A percentile compares a stretch with the other conserved stretches of the same genome.
Evolutionary conservation across 345 rosid species (phyloP).

Genomic region (Conringia planisiliqua): DNA sequence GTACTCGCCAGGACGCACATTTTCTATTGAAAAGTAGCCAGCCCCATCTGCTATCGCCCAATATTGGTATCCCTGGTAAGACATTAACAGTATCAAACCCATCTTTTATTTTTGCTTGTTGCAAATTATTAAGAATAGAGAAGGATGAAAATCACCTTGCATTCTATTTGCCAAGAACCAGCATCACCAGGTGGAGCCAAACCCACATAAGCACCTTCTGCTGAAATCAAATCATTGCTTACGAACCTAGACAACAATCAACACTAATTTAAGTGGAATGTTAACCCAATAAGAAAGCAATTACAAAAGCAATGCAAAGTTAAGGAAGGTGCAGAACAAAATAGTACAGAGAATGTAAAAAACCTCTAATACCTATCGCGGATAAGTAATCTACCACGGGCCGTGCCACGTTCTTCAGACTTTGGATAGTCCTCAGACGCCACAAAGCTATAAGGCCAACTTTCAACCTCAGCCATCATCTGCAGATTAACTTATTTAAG

Average conservation of each 20-base stretch:
- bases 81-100: not conserved
- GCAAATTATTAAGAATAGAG: not conserved
- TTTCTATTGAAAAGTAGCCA: conserved; percentile 63
- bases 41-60: conserved; percentile 64
- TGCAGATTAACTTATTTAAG: conserved; percentile 29
- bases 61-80: conserved; percentile 74
- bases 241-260: conserved; percentile 42
- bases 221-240: conserved; percentile 41
- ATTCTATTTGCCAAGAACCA: conserved; percentile 86
- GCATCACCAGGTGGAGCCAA: conserved; percentile 69
- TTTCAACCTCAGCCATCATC: conserved; percentile 78
- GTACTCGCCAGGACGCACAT: conserved; percentile 57
- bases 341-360: not conserved
- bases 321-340: not conserved
- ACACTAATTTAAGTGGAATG: not conserved
- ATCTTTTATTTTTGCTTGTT: not conserved
- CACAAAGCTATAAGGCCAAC: conserved; percentile 92
- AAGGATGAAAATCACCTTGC: conserved; percentile 50
- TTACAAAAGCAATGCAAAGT: not conserved
- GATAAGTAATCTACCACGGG: conserved; percentile 64
- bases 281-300: not conserved
- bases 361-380: conserved; percentile 48
- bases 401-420: conserved; percentile 61
- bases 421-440: conserved; percentile 78
- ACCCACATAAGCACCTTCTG: conserved; percentile 66